Evolutionary conservation across 129 eudicot species (phyloP).

Genomic region (Flaveria trinervia): DNA sequence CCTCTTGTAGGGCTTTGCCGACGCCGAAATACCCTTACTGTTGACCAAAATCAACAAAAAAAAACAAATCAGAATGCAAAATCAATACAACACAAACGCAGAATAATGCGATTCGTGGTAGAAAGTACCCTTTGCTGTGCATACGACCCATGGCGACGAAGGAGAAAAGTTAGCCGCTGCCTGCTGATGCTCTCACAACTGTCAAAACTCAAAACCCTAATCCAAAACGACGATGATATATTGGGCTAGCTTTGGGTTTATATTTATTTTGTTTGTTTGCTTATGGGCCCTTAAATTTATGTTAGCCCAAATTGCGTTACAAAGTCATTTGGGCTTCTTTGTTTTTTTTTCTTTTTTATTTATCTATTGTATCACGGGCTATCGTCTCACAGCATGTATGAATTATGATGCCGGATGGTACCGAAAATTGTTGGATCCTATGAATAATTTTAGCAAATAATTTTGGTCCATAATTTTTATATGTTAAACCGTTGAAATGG

Average conservation of each 20-base stretch:
- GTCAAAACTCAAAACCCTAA: constrained; percentile 42
- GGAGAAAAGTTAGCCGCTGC: constrained; percentile 25
- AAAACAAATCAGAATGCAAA: neutral
- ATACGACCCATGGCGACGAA: constrained; percentile 46
- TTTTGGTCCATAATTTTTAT: neutral
- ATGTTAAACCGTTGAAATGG: too few relatives aligned
- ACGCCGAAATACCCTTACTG: constrained; percentile 76
- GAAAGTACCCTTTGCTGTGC: constrained; percentile 41
- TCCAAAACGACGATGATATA: neutral
- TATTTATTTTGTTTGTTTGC: constrained; percentile 1
- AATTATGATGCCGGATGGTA: too few relatives aligned
- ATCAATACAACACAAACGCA: neutral
- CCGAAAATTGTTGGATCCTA: too few relatives aligned
- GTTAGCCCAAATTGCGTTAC: constrained; percentile 18
- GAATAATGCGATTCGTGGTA: neutral
- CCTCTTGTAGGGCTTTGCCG: constrained; percentile 74
- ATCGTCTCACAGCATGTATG: too few relatives aligned
- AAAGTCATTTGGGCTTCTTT: neutral
- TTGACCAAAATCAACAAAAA: constrained; percentile 5
- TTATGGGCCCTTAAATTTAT: neutral
- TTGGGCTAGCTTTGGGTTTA: constrained; percentile 18
- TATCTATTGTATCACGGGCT: too few relatives aligned
- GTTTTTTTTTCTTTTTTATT: neutral
- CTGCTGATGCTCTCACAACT: neutral
- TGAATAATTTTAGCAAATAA: too few relatives aligned